Base-by-base conservation (phyloP, 108 stramenopile genomes). In the Schizochytrium sp. region DNA sequence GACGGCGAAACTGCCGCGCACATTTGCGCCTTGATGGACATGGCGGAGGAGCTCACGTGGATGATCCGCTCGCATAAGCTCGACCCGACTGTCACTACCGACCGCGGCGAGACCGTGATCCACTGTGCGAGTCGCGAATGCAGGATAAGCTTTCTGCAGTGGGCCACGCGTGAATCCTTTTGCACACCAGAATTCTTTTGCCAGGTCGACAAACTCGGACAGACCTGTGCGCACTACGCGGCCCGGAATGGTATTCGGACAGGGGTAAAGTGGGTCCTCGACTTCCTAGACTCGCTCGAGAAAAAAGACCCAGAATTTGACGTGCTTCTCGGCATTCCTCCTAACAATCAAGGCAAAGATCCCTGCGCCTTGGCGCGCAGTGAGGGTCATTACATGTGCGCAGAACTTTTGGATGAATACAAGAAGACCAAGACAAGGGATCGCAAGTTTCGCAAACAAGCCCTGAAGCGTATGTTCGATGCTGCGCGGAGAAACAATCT, bases 11-110 rank as follows among this genome's bases (percentile, higher is more conserved):
- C 76, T 6, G 76, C 76, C 1, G 76, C 76, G 10, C 76, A 83
- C 23, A 83, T 83, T 83, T 83, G 76, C 76, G 76, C 76, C 16
- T 83, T 53, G 14, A 47, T 83, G 76, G 76, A 83, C 51, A 47
- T 83, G 48, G 76, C 48, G 19, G 76, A 83, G 51, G 76, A 83
- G 76, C 51, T 83, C 25, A 12, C 51, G 19, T 83, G 76, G 76
- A 83, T 83, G 76, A 83, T 83, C 76, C 45, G 51, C n/a, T 83
- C 76, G 18, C 76, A 83, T 23, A 21, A 83, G 12, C 6, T 83
- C 1, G 76, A 83, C 51, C 76, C 76, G 25, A 83, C 76, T 16
- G 51, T 53, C 76, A 47, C 51, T 1, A 53, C 76, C n/a, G 76
- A 83, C 28, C 76, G 76, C n/a, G 76, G 76, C 19, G 76, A 83